A percentile compares a stretch with the other conserved stretches of the same genome.
Conservation (phyloP, 2,329 filamentous ascomycete genomes). For the Colletotrichum sp. region DNA sequence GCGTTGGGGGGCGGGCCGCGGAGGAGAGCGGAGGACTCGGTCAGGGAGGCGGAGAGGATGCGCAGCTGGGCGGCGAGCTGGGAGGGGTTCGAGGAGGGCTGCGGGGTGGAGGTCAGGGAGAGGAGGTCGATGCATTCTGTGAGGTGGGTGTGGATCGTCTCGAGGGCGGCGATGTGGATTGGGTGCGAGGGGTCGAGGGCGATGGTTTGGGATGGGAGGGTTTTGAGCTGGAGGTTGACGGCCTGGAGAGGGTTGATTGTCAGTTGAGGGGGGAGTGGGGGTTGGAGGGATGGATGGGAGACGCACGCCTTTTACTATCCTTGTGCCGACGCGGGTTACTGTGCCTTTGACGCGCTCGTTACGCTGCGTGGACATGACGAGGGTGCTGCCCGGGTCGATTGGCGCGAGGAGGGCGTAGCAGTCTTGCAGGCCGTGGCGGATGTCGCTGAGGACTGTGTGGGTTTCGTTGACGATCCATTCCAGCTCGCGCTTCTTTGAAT, state of each 20-base stretch:
- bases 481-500: conserved; percentile 53
- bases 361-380: conserved; percentile 85
- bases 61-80: conserved; percentile 62
- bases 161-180: conserved; percentile 72
- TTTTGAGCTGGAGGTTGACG: conserved; percentile 77
- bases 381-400: conserved; percentile 82
- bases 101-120: conserved; percentile 57
- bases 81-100: conserved; percentile 61
- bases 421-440: conserved; percentile 78
- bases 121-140: conserved; percentile 85
- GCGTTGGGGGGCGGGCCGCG: conserved; percentile 55
- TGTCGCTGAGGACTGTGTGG: conserved; percentile 49
- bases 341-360: conserved; percentile 93
- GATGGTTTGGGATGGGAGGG: conserved; percentile 59
- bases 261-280: neutral
- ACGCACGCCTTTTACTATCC: conserved; percentile 86
- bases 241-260: conserved; percentile 51
- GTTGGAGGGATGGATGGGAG: no score
- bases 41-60: conserved; percentile 58
- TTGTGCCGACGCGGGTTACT: conserved; percentile 87
- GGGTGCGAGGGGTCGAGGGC: conserved; percentile 52
- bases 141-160: conserved; percentile 75
- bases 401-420: conserved; percentile 88
- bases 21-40: conserved; percentile 56
- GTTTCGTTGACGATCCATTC: conserved; percentile 60